Evolutionary conservation across 2,329 filamentous ascomycete species (phyloP), one percentile per base, ranked within the genome.

Genomic region (Colletotrichum sp.): DNA sequence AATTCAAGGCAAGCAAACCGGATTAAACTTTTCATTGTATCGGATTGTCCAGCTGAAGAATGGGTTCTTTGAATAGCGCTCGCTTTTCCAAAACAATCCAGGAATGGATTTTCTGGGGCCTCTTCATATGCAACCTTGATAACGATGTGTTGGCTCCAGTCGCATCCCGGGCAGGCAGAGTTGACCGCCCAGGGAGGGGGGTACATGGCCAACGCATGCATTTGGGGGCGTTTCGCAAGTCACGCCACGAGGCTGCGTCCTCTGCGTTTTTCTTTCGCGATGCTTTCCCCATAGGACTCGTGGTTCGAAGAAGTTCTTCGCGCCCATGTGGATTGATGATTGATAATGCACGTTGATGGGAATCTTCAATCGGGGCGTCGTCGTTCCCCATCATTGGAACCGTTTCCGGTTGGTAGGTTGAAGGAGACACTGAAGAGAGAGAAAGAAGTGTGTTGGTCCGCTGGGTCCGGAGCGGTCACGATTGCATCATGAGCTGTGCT

Each of bases 111-210:
- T 55, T 66, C 28, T 66, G 52, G 61, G 61, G n/a, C 55, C 55
- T 30, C 21, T 64, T 64, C 34, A 18, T 30, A 66, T 72, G 69
- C 73, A 72, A 52, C 61, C 36, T 67, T 28, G 70, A 21, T 36
- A 48, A 52, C 58, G 65, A 61, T 76, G 73, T 48, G 73, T 36
- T 76, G 73, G 73, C 70, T 73, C 73, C 73, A 76, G 60, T 76
- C 16, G 70, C 52, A 69, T 73, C 73, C 73, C 36, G 16, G 73
- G 36, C 61, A 24, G 21, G 28, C 64, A 24, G 13, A 21, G 36
- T 48, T 73, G 70, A 73, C 73, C 73, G 73, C 70, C 66, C 28
- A 24, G 21, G 28, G 43, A 52, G 62, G 70, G 43, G 68, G 71
- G 66, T 70, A 70, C 67, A 61, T 70, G 67, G 67, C 67, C 67